Percentiles rank a stretch among this genome's conserved stretches.
Conservation (phyloP, 73 alveolate species). For the Loxodes magnus region DNA sequence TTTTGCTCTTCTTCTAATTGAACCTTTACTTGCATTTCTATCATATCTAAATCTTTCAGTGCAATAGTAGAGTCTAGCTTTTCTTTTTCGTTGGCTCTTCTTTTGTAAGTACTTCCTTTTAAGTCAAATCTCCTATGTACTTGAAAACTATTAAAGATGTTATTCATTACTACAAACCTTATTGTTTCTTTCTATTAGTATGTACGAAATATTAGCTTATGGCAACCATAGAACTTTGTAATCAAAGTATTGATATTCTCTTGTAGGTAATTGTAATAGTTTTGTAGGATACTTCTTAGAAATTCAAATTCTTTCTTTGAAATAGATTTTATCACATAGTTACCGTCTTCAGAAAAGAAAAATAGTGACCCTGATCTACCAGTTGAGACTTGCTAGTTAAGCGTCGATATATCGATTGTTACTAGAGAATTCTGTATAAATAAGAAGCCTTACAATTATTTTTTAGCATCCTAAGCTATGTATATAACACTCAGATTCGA, state of each 20-base stretch:
- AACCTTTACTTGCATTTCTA: constrained; percentile 46
- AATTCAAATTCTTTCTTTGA: constrained; percentile 72
- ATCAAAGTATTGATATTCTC: constrained; percentile 72
- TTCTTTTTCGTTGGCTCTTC: constrained; percentile 37
- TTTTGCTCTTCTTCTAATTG: constrained; percentile 42
- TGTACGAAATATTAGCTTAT: constrained; percentile 29
- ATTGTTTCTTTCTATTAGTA: constrained; percentile 12
- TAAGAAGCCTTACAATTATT: too few relatives aligned
- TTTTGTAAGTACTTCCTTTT: constrained; percentile 64
- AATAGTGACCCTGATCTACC: constrained; percentile 97
- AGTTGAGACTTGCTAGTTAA: neutral
- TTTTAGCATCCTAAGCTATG: constrained; percentile 54
- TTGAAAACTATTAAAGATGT: constrained; percentile 48
- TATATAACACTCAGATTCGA: constrained; percentile 38
- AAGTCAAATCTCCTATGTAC: constrained; percentile 64
- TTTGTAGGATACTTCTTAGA: constrained; percentile 67
- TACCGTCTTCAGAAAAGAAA: constrained; percentile 96
- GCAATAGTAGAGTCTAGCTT: constrained; percentile 62
- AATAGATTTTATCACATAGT: constrained; percentile 85
- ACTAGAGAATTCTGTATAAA: neutral
- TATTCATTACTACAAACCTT: constrained; percentile 60
- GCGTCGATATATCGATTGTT: neutral
- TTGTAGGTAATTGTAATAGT: constrained; percentile 59
- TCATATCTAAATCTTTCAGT: constrained; percentile 77
- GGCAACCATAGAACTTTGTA: constrained; percentile 56